Conservation (phyloP, 2,329 filamentous ascomycete species). For the Epicoccum nigrum region DNA sequence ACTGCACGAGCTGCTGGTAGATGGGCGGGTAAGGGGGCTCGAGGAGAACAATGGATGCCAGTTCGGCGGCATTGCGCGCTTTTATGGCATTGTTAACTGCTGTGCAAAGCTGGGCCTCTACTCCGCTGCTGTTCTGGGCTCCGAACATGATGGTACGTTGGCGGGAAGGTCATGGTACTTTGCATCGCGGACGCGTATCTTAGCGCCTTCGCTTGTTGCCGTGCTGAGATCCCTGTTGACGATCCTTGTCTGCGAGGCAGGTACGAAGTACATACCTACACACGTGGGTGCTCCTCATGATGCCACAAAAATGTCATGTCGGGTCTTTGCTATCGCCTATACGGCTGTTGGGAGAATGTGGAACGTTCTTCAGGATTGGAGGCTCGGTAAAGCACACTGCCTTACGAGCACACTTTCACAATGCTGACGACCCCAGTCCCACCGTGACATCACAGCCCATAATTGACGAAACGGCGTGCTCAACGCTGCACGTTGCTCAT, state of each 20-base stretch:
- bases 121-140: constrained; percentile 28
- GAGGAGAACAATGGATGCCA: constrained; percentile 38
- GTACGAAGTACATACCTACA: background rate
- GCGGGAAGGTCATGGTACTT: constrained; percentile 12
- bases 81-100: constrained; percentile 38
- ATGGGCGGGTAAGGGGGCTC: constrained; percentile 38
- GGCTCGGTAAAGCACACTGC: background rate
- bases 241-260: background rate
- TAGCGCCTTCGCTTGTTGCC: constrained; percentile 11
- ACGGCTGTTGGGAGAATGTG: background rate
- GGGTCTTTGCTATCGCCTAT: background rate
- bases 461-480: constrained; percentile 15
- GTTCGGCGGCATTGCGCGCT: constrained; percentile 27
- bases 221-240: constrained; percentile 1
- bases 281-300: background rate
- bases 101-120: constrained; percentile 35
- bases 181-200: background rate
- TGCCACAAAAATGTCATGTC: background rate
- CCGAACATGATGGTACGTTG: constrained; percentile 27
- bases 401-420: constrained; percentile 25
- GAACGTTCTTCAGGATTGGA: background rate
- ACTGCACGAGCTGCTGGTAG: constrained; percentile 37
- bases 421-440: constrained; percentile 23
- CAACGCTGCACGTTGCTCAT: constrained; percentile 22
- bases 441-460: constrained; percentile 33